Conservation (phyloP, 2,329 filamentous ascomycete species). For the Alternaria alternata region DNA sequence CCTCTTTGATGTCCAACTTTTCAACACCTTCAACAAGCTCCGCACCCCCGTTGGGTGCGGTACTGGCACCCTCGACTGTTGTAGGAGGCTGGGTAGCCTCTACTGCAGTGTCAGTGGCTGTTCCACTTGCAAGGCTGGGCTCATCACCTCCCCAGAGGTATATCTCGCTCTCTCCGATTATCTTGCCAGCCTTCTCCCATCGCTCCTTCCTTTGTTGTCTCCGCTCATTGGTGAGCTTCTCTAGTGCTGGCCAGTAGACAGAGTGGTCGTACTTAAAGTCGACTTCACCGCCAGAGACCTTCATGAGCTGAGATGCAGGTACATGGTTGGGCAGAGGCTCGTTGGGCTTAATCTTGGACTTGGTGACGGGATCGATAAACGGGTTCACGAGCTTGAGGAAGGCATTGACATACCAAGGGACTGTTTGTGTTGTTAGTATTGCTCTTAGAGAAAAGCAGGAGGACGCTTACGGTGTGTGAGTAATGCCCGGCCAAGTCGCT, state of each 20-base stretch:
- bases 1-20: constrained; percentile 34
- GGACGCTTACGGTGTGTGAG: constrained; percentile 79
- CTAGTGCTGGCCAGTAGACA: constrained; percentile 87
- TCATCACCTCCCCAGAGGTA: constrained; percentile 78
- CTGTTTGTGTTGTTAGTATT: constrained; percentile 54
- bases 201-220: constrained; percentile 69
- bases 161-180: constrained; percentile 84
- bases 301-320: constrained; percentile 82
- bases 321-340: constrained; percentile 86
- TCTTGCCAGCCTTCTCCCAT: constrained; percentile 82
- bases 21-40: constrained; percentile 31
- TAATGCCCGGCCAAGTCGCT: constrained; percentile 85
- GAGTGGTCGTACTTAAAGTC: constrained; percentile 92
- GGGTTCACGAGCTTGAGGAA: constrained; percentile 97
- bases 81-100: constrained; percentile 5
- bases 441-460: neutral
- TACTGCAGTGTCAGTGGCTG: constrained; percentile 2
- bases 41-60: constrained; percentile 10
- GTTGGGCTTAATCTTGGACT: constrained; percentile 97
- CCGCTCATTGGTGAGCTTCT: constrained; percentile 72
- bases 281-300: constrained; percentile 77
- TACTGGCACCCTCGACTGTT: neutral
- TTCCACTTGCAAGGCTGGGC: constrained; percentile 29
- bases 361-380: constrained; percentile 94
- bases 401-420: constrained; percentile 88